A percentile compares a stretch with the other conserved stretches of the same genome.
phyloP scores from a whole-genome alignment of 2,329 filamentous ascomycete genomes.

The Neopestalotiopsis sp. region DNA sequence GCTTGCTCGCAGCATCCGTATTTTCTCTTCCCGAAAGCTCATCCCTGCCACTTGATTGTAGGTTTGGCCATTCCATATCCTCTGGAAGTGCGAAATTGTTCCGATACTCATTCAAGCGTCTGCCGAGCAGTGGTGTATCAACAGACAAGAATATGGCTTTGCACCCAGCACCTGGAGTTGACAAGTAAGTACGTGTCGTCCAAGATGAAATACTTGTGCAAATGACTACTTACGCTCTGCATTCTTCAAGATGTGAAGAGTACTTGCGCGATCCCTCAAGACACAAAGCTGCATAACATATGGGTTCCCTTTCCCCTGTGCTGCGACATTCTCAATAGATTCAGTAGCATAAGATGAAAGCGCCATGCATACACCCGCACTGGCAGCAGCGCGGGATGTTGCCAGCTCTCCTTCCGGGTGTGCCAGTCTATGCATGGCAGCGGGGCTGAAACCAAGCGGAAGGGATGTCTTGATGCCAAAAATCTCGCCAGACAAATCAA shows the following conservation, averaged over 20 bases:
- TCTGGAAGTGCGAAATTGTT: constrained; percentile 56
- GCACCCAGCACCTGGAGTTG: constrained; percentile 48
- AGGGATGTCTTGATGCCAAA: constrained; percentile 51
- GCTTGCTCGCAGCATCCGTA: neutral
- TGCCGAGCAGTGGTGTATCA: constrained; percentile 59
- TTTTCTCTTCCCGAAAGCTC: neutral
- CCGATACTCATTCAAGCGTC: constrained; percentile 57
- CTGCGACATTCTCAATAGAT: constrained; percentile 51
- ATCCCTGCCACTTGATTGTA: constrained; percentile 24
- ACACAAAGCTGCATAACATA: constrained; percentile 61
- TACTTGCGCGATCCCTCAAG: constrained; percentile 51
- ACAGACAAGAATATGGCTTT: constrained; percentile 61
- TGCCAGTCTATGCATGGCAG: constrained; percentile 58
- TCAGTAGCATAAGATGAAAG: constrained; percentile 53
- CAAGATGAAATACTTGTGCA: neutral
- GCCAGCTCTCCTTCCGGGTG: constrained; percentile 58
- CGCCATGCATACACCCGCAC: constrained; percentile 50
- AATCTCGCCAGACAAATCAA: constrained; percentile 47
- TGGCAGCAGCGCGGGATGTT: constrained; percentile 51
- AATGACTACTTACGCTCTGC: constrained; percentile 43
- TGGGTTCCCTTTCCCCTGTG: constrained; percentile 43
- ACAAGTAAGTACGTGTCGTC: neutral
- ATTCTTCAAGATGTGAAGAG: constrained; percentile 45
- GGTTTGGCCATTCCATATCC: constrained; percentile 49
- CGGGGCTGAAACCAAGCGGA: constrained; percentile 59